Evolutionary conservation across 2,329 filamentous ascomycete genomes (phyloP).

Genomic region (Paecilomyces variotii): DNA sequence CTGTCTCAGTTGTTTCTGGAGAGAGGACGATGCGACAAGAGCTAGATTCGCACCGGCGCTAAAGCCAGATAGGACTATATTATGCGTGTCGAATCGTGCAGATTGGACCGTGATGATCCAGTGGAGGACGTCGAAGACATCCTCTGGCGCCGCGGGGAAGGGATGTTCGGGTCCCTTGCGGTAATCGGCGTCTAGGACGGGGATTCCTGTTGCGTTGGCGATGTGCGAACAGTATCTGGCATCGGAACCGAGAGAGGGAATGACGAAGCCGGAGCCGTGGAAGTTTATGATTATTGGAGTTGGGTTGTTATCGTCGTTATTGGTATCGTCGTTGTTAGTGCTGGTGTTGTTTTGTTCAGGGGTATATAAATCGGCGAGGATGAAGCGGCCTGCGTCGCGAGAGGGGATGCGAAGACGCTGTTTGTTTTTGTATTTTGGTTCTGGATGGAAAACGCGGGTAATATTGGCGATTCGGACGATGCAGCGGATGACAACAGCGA

Average conservation of each 20-base stretch:
- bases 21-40: constrained; percentile 11
- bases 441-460: background rate
- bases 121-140: constrained; percentile 39
- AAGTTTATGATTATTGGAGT: constrained; percentile 3
- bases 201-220: constrained; percentile 32
- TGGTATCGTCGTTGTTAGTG: no score
- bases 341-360: background rate
- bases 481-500: background rate
- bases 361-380: constrained; percentile 2
- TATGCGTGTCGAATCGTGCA: constrained; percentile 26
- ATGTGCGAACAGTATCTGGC: constrained; percentile 41
- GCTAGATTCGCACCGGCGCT: constrained; percentile 42
- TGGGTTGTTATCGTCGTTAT: background rate
- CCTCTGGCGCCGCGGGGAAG: constrained; percentile 41
- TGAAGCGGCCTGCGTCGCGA: constrained; percentile 2
- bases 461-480: background rate
- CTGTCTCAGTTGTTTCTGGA: background rate
- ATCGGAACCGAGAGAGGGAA: constrained; percentile 12
- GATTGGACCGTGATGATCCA: constrained; percentile 25
- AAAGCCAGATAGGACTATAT: constrained; percentile 38
- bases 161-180: constrained; percentile 40
- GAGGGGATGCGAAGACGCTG: constrained; percentile 3
- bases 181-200: constrained; percentile 42
- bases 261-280: constrained; percentile 4
- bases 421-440: background rate